Evolutionary conservation across 1,284 basidiomycete genomes (phyloP).

Genomic region (Malassezia dermatis): DNA sequence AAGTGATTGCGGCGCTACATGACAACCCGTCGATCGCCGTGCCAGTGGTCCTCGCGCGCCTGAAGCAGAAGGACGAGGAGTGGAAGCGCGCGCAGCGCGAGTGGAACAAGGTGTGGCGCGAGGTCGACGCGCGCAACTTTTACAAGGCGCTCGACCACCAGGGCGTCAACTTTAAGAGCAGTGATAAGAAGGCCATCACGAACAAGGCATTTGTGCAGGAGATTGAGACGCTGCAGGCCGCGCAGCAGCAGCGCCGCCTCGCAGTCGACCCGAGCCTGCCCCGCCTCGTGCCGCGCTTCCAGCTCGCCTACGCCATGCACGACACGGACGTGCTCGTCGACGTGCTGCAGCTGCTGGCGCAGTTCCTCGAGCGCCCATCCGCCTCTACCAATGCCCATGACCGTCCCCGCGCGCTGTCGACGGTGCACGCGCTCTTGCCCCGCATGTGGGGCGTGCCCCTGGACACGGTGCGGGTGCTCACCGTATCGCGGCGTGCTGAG

Average conservation of each 20-base stretch:
- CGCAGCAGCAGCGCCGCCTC: constrained; percentile 55
- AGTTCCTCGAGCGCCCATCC: constrained; percentile 69
- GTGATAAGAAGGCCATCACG: constrained; percentile 92
- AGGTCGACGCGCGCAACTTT: constrained; percentile 81
- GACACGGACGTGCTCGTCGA: constrained; percentile 77
- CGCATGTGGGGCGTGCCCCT: constrained; percentile 66
- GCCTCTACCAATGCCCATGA: constrained; percentile 63
- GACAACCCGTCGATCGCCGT: constrained; percentile 82
- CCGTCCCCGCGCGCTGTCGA: constrained; percentile 70
- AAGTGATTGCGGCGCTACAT: constrained; percentile 81
- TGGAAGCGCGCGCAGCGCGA: constrained; percentile 90
- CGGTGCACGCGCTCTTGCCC: constrained; percentile 75
- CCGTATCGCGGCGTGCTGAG: constrained; percentile 19
- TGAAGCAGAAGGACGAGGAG: constrained; percentile 93
- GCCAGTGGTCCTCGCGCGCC: constrained; percentile 76
- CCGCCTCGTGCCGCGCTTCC: constrained; percentile 49
- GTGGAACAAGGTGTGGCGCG: constrained; percentile 94
- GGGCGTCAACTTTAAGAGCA: constrained; percentile 82
- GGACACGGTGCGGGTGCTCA: constrained; percentile 50
- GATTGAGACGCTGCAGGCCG: constrained; percentile 67
- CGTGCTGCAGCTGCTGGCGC: constrained; percentile 74
- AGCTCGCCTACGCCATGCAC: constrained; percentile 68
- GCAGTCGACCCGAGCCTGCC: constrained; percentile 35
- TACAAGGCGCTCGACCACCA: constrained; percentile 95
- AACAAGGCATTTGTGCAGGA: constrained; percentile 78